Conservation (phyloP, 2,329 filamentous ascomycete genomes). For the Nannizziopsis barbatae region DNA sequence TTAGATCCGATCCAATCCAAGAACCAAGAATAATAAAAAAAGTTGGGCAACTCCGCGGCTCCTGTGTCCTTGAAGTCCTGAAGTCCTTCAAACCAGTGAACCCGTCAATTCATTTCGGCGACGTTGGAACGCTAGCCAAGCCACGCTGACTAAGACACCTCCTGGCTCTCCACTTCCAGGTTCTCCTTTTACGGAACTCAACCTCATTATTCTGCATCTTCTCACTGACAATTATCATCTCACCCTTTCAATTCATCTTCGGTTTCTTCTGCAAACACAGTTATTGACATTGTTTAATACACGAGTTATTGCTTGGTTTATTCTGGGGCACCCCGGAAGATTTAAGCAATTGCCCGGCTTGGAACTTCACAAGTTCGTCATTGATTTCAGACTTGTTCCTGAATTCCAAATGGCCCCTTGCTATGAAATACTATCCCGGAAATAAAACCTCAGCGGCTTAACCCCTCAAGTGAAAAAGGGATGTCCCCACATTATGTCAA, state of each 20-base stretch:
- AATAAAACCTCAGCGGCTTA: neutral
- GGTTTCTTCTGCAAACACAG: neutral
- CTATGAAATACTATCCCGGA: neutral
- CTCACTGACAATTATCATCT: too few relatives aligned
- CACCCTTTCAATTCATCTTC: too few relatives aligned
- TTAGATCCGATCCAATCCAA: neutral
- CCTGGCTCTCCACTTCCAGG: too few relatives aligned
- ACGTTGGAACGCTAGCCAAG: too few relatives aligned
- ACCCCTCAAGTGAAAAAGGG: conserved; percentile 6
- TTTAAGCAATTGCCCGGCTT: neutral
- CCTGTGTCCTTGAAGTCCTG: neutral
- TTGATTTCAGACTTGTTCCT: neutral
- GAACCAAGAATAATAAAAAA: neutral
- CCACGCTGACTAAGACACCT: too few relatives aligned
- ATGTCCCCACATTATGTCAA: neutral
- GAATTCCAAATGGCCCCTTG: conserved; percentile 9
- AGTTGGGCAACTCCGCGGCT: neutral
- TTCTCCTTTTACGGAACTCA: too few relatives aligned
- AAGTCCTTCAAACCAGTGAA: neutral
- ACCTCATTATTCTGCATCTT: too few relatives aligned
- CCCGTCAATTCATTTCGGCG: too few relatives aligned
- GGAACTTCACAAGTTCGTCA: neutral
- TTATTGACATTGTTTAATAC: neutral
- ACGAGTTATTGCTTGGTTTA: neutral
- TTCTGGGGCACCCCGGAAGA: neutral